Evolutionary conservation across 495 filamentous ascomycete genomes (phyloP).

Genomic region (Ramalina peruviana): DNA sequence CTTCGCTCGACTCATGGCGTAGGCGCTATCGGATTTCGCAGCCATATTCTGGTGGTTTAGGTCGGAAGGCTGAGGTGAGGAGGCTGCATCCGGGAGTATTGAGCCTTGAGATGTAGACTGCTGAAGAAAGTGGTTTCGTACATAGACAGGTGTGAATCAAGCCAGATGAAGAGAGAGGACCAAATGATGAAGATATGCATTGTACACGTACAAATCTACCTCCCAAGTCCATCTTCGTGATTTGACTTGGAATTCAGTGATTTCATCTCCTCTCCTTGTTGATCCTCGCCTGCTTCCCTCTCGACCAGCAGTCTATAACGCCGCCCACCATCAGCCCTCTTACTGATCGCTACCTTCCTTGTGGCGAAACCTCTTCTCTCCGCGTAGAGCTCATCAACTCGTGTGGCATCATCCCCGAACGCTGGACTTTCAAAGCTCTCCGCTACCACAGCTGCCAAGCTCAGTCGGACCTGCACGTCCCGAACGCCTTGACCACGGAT

Average conservation of each 20-base stretch:
- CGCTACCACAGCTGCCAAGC: conserved; percentile 7
- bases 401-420: conserved; percentile 9
- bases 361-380: conserved; percentile 6
- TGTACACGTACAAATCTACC: too few species aligned
- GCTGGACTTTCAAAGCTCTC: conserved; percentile 10
- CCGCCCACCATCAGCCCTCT: conserved; percentile 4
- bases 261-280: background rate
- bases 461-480: conserved; percentile 8
- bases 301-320: conserved; percentile 3
- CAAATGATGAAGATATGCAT: too few species aligned
- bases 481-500: background rate
- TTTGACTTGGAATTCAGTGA: too few species aligned
- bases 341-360: conserved; percentile 4
- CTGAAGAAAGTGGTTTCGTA: conserved; percentile 36
- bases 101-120: conserved; percentile 46
- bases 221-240: too few species aligned
- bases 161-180: too few species aligned
- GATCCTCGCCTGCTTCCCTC: background rate
- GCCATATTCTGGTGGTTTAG: conserved; percentile 53
- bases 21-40: conserved; percentile 36
- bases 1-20: conserved; percentile 26
- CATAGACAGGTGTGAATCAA: too few species aligned
- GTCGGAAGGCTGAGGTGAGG: conserved; percentile 40
- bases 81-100: conserved; percentile 37
- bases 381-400: conserved; percentile 9